phyloP scores from a whole-genome alignment of 768 basidiomycete species.

The Phlegmacium glaucopus region DNA sequence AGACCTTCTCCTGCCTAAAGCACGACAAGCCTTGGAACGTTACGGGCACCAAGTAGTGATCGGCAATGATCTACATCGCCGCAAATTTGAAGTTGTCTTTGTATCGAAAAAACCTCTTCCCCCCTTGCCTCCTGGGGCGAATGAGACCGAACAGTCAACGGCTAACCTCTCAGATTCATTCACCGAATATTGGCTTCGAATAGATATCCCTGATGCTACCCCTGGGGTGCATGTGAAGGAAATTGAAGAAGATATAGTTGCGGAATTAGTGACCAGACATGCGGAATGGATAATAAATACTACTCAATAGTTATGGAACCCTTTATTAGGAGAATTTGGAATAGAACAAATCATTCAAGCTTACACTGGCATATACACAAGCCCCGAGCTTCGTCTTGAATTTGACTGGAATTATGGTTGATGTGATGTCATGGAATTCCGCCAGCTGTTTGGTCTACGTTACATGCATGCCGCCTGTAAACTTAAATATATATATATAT shows the following conservation, averaged over 20 bases:
- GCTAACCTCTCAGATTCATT: conserved; percentile 28
- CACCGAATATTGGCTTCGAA: conserved; percentile 62
- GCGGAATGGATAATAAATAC: conserved; percentile 53
- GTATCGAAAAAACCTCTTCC: conserved; percentile 52
- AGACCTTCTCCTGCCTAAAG: conserved; percentile 83
- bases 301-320: too few relatives aligned
- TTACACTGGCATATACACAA: too few relatives aligned
- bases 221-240: conserved; percentile 52
- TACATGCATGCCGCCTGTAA: too few relatives aligned
- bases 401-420: not conserved
- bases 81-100: conserved; percentile 92
- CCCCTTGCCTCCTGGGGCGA: conserved; percentile 13
- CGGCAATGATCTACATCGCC: conserved; percentile 88
- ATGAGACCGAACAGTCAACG: not conserved
- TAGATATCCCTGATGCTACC: conserved; percentile 38
- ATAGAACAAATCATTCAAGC: too few relatives aligned
- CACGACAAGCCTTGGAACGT: conserved; percentile 79
- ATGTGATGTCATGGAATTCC: not conserved
- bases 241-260: conserved; percentile 91
- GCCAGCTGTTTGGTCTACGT: too few relatives aligned
- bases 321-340: too few relatives aligned
- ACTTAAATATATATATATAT: too few relatives aligned
- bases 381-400: not conserved
- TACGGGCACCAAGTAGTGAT: conserved; percentile 98
- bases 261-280: conserved; percentile 73